phyloP scores from a whole-genome alignment of 139 green algal species.

The Dunaliella sp. region DNA sequence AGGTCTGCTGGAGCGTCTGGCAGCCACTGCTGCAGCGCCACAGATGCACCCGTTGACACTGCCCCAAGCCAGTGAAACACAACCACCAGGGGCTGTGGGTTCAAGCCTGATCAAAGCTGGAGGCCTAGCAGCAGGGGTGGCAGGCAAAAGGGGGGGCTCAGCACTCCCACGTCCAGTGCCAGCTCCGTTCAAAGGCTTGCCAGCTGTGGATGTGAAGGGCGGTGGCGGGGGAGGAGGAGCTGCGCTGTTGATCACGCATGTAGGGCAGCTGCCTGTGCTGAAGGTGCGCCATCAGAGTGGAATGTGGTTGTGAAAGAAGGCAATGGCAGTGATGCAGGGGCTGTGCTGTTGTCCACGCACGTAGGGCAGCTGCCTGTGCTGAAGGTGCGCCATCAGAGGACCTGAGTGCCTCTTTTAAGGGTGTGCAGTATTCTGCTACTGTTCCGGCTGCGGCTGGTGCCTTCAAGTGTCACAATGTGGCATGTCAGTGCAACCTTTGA shows the following conservation, averaged over 20 bases:
- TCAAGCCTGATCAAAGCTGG: too few relatives aligned
- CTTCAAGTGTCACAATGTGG: neutral
- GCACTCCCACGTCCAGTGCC: neutral
- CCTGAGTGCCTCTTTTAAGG: neutral
- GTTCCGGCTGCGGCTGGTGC: neutral
- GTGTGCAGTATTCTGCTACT: neutral
- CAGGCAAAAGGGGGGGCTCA: neutral
- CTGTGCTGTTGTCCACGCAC: neutral
- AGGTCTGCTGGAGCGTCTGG: neutral
- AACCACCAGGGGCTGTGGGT: too few relatives aligned
- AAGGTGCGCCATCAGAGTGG: neutral
- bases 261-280: constrained; percentile 33
- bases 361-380: neutral
- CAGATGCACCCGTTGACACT: neutral
- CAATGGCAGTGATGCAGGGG: neutral
- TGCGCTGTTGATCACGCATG: constrained; percentile 23
- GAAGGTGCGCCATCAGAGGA: neutral
- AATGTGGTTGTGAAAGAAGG: neutral
- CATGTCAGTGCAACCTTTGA: too few relatives aligned
- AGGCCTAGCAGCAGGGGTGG: neutral
- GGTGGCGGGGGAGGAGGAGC: constrained; percentile 12
- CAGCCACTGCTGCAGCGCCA: constrained; percentile 18
- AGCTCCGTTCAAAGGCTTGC: constrained; percentile 8
- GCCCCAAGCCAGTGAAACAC: too few relatives aligned
- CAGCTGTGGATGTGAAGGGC: constrained; percentile 6